A percentile compares a stretch with the other conserved stretches of the same genome.
Evolutionary conservation across 2,329 filamentous ascomycete genomes (phyloP).

Genomic region (Fusarium sp.): DNA sequence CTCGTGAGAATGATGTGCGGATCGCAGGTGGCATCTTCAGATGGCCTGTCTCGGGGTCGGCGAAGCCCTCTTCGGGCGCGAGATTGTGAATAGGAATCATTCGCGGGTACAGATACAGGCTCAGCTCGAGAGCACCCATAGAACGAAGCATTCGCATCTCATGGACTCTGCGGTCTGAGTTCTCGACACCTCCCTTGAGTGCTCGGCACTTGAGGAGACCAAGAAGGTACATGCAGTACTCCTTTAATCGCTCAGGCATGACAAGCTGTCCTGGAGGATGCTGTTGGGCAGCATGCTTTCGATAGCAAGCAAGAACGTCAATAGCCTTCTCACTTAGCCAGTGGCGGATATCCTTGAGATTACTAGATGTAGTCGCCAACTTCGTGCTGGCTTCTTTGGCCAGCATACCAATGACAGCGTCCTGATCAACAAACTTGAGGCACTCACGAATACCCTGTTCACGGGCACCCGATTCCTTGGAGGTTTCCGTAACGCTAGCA

Average conservation of each 20-base stretch:
- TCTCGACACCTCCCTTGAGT: conserved; percentile 92
- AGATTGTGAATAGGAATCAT: conserved; percentile 94
- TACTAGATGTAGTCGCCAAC: conserved; percentile 73
- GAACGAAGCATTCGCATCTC: conserved; percentile 90
- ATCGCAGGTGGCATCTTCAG: conserved; percentile 83
- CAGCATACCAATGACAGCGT: conserved; percentile 87
- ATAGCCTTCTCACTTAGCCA: conserved; percentile 90
- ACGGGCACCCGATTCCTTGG: conserved; percentile 52
- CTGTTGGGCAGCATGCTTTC: conserved; percentile 87
- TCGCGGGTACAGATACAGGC: conserved; percentile 92
- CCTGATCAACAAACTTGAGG: conserved; percentile 95
- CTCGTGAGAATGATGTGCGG: conserved; percentile 84
- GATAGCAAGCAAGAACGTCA: conserved; percentile 89
- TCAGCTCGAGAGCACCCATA: conserved; percentile 87
- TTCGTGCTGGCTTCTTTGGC: conserved; percentile 95
- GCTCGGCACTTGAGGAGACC: conserved; percentile 89
- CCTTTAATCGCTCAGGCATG: conserved; percentile 94
- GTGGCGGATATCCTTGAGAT: conserved; percentile 85
- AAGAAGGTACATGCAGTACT: conserved; percentile 96
- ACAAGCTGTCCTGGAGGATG: conserved; percentile 94
- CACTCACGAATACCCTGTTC: conserved; percentile 75
- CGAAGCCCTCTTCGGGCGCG: conserved; percentile 86
- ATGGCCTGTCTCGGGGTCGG: conserved; percentile 86
- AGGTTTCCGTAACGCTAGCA: conserved; percentile 83
- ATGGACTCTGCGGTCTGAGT: conserved; percentile 88